These are phyloP conservation scores for Parathielavia appendiculata DNA, from an alignment of 495 filamentous ascomycete species.

Conservation along the genomic window DNA sequence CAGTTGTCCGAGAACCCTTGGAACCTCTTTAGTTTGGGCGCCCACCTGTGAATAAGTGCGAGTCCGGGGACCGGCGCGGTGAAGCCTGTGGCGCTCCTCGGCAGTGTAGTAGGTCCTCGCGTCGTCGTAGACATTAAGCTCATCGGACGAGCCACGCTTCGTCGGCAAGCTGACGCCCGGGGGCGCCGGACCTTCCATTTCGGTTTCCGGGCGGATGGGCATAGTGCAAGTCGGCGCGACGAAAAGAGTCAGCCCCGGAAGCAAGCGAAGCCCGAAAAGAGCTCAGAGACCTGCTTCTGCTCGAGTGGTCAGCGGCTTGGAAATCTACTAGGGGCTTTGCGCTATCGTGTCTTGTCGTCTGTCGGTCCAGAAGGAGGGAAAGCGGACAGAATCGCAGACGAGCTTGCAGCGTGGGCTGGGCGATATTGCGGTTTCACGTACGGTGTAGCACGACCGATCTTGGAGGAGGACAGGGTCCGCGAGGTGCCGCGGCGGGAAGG, in stretches of 20 bases:
- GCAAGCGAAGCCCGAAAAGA: not conserved
- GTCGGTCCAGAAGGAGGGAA: not conserved
- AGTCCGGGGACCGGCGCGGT: constrained; percentile 38
- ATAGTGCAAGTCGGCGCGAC: constrained; percentile 11
- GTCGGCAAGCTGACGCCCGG: not conserved
- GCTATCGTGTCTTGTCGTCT: not conserved
- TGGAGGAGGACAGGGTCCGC: constrained; percentile 13
- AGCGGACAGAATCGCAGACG: not conserved
- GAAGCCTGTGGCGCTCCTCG: constrained; percentile 41
- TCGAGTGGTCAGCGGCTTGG: not conserved
- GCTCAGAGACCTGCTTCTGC: constrained; percentile 1
- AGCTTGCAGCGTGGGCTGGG: constrained; percentile 9
- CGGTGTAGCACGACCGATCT: constrained; percentile 7
- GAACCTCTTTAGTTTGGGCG: not conserved
- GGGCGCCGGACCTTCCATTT: constrained; percentile 7
- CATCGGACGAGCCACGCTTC: constrained; percentile 30
- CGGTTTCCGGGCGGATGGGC: constrained; percentile 14
- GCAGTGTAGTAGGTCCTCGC: constrained; percentile 47
- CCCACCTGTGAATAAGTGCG: constrained; percentile 47
- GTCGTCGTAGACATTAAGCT: constrained; percentile 43
- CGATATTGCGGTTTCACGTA: constrained; percentile 11
- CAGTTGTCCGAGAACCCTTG: not conserved
- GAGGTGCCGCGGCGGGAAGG: constrained; percentile 13
- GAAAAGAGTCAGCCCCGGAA: not conserved
- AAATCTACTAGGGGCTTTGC: not conserved